Evolutionary conservation across 495 filamentous ascomycete genomes (phyloP).

Genomic region (Hypoxylon crocopeplum): DNA sequence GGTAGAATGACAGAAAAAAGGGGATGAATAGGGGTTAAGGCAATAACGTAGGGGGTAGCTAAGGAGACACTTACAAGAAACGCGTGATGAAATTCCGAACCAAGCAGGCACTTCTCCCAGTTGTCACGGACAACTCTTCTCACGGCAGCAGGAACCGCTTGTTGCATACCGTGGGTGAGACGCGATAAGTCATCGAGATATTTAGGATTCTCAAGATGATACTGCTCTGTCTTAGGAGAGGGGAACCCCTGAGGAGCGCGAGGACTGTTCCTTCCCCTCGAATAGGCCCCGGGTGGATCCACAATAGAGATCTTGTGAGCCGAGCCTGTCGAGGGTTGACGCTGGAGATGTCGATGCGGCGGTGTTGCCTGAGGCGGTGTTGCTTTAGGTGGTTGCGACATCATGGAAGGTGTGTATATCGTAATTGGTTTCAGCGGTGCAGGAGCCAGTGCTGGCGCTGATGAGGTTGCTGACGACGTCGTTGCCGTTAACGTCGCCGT

Average conservation of each 20-base stretch:
- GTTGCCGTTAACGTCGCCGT: too few relatives aligned
- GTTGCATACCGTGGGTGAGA: conserved; percentile 49
- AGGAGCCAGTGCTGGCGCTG: not conserved
- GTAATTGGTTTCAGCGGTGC: conserved; percentile 12
- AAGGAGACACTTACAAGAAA: conserved; percentile 52
- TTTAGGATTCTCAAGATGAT: conserved; percentile 46
- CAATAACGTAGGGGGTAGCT: not conserved
- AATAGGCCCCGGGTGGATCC: conserved; percentile 44
- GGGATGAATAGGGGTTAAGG: not conserved
- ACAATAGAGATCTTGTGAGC: conserved; percentile 48
- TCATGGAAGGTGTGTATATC: conserved; percentile 2
- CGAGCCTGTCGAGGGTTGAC: conserved; percentile 2
- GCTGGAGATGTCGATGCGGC: conserved; percentile 1
- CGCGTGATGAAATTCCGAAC: conserved; percentile 57
- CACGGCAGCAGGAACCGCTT: conserved; percentile 52
- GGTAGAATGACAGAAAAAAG: not conserved
- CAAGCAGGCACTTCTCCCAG: conserved; percentile 58
- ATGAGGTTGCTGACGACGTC: too few relatives aligned
- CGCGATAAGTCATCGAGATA: conserved; percentile 52
- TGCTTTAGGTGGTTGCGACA: not conserved
- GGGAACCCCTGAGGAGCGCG: conserved; percentile 41
- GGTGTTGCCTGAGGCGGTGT: not conserved
- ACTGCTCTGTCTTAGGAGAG: conserved; percentile 47
- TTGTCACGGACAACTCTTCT: conserved; percentile 53
- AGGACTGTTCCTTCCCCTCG: conserved; percentile 6